phyloP scores from a whole-genome alignment of 805 yeast species.

The Saccharomycopsis vini region DNA sequence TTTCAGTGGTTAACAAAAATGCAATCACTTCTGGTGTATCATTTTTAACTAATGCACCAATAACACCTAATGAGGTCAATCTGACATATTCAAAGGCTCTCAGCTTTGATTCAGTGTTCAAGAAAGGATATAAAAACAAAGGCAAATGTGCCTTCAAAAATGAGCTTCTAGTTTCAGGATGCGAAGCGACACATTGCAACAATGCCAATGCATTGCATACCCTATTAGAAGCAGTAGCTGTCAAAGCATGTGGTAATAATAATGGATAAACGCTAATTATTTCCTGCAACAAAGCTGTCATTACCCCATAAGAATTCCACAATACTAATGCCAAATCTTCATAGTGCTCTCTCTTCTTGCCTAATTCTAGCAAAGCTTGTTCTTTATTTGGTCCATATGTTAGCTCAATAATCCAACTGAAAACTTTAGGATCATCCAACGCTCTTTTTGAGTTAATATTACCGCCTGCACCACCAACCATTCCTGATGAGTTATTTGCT shows the following conservation, averaged over 20 bases:
- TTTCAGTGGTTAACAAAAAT: constrained; percentile 88
- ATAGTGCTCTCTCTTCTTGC: constrained; percentile 89
- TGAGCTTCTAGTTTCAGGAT: constrained; percentile 76
- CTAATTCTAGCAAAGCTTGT: constrained; percentile 83
- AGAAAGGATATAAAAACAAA: constrained; percentile 83
- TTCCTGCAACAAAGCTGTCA: constrained; percentile 85
- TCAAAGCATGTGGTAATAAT: constrained; percentile 75
- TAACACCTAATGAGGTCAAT: constrained; percentile 88
- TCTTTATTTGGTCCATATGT: constrained; percentile 88
- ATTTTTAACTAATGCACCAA: constrained; percentile 93
- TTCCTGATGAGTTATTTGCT: constrained; percentile 3
- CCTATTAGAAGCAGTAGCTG: constrained; percentile 80
- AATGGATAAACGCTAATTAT: constrained; percentile 85
- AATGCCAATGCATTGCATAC: constrained; percentile 94
- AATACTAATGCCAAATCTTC: constrained; percentile 87
- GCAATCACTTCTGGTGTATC: constrained; percentile 93
- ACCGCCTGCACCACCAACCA: neutral
- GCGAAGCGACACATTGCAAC: constrained; percentile 94
- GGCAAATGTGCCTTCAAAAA: constrained; percentile 90
- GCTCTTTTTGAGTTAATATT: constrained; percentile 29
- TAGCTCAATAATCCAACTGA: constrained; percentile 82
- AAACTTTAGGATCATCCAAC: constrained; percentile 71
- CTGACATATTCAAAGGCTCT: constrained; percentile 91
- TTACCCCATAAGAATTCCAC: constrained; percentile 95
- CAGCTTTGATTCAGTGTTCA: constrained; percentile 84